These are phyloP conservation scores for Aspergillus carbonarius DNA, from an alignment of 2,329 filamentous ascomycete species.

Conservation along the genomic window DNA sequence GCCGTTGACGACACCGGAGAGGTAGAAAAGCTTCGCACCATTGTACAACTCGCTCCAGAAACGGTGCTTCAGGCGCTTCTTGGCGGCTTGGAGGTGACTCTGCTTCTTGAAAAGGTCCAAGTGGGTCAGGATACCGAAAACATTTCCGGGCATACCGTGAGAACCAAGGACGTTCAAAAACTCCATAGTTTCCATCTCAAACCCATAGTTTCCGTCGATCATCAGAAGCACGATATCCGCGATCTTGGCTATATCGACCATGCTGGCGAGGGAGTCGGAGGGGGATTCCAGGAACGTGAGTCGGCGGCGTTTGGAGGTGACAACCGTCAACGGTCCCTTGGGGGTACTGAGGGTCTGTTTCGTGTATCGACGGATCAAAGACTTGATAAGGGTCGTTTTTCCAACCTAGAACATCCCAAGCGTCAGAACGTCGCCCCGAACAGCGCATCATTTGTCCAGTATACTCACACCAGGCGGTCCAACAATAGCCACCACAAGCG, in stretches of 20 bases:
- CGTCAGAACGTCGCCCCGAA: not conserved
- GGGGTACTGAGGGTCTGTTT: constrained; percentile 92
- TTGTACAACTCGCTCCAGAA: constrained; percentile 98
- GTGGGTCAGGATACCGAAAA: constrained; percentile 95
- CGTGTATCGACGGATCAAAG: constrained; percentile 86
- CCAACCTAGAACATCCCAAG: constrained; percentile 52
- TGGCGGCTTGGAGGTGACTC: constrained; percentile 84
- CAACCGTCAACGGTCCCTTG: constrained; percentile 88
- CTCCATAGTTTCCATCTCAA: constrained; percentile 99
- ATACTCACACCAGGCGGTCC: constrained; percentile 78
- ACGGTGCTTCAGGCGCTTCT: constrained; percentile 92
- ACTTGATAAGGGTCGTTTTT: constrained; percentile 95
- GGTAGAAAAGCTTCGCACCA: constrained; percentile 93
- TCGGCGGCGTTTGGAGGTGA: constrained; percentile 92
- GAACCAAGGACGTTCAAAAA: constrained; percentile 92
- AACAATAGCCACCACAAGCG: constrained; percentile 88
- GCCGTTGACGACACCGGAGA: constrained; percentile 94
- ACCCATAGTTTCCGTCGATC: constrained; percentile 98
- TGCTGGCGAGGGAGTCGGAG: constrained; percentile 86
- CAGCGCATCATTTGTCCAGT: not conserved
- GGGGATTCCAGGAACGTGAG: constrained; percentile 96
- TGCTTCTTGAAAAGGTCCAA: constrained; percentile 94
- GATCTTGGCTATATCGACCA: constrained; percentile 96
- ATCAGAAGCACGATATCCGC: constrained; percentile 96
- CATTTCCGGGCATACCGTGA: constrained; percentile 97